Evolutionary conservation across 495 filamentous ascomycete genomes (phyloP), one percentile per base, ranked within the genome.

Genomic region (Neurospora tetraspora): DNA sequence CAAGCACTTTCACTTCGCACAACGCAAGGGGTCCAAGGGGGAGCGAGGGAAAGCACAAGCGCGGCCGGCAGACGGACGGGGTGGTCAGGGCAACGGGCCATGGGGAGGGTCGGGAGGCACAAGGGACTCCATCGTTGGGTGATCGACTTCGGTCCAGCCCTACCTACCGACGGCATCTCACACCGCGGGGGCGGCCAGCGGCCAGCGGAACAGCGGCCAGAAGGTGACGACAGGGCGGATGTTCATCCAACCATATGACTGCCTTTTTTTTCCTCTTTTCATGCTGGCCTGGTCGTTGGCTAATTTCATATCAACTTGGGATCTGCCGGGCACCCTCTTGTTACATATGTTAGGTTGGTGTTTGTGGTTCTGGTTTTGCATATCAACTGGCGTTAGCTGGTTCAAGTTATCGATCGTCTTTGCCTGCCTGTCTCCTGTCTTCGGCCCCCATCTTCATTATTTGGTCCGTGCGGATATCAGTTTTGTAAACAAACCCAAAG

Each of bases 1-100:
- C 78, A 74, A 77, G 47, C 18, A 38, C n/a, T 34, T 47, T 31
- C 43, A 68, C 18, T 71, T 31, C 16, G 11, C 31, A 36, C 70
- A 20, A 39, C 42, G 23, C 47, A 61, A 61, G 47, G 45, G 47
- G 23, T 31, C 47, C 47, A 31, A 65, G n/a, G 39, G 42, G 42
- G 42, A 45, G 42, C 45, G 20, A 53, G 53, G 53, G 27, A 27
- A 8, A 65, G 14, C n/a, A 45, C 18, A 45, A 45, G 42, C 42
- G 42, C 53, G 27, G 53, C 27, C 53, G 53, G 53, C 53, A 65
- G 27, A 36, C 53, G 53, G 53, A 65, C 53, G 53, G 27, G 53
- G 14, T 65, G 53, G 53, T 65, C 53, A 65, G 31, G 53, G 53
- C 27, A 65, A 36, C 27, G 27, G 53, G 27, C 53, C 23, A 65